Conservation (phyloP, 805 yeast genomes). For the Lipomyces yamanashiensis region DNA sequence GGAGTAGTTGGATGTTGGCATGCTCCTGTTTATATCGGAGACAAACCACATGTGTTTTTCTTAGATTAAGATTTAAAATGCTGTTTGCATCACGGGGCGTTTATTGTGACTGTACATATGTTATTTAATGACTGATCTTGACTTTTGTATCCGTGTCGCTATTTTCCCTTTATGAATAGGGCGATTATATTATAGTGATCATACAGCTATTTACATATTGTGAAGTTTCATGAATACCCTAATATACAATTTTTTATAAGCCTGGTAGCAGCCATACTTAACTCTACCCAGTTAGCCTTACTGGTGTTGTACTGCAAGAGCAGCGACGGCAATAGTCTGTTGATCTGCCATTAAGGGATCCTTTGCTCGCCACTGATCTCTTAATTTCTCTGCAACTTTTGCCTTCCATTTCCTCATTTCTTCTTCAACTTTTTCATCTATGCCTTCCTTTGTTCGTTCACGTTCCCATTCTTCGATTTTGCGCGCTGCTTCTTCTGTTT, state of each 20-base stretch:
- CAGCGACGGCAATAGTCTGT: constrained; percentile 27
- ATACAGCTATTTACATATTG: neutral
- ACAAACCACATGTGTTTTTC: neutral
- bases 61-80: neutral
- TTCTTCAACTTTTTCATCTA: constrained; percentile 25
- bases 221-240: neutral
- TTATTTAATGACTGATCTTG: constrained; percentile 1
- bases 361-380: constrained; percentile 22
- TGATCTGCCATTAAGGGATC: constrained; percentile 10
- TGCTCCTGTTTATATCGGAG: neutral
- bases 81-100: neutral
- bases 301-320: constrained; percentile 18
- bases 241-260: neutral
- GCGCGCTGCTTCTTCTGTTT: constrained; percentile 18
- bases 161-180: neutral
- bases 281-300: too few relatives aligned
- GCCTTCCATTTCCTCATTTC: constrained; percentile 33
- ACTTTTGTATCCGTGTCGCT: constrained; percentile 1
- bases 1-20: neutral
- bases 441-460: constrained; percentile 32
- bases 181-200: neutral
- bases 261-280: neutral
- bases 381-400: constrained; percentile 23
- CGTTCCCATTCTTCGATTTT: constrained; percentile 27
- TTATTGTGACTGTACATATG: constrained; percentile 4